Base-by-base conservation (phyloP, 495 filamentous ascomycete genomes). In the Penicillium herquei region DNA sequence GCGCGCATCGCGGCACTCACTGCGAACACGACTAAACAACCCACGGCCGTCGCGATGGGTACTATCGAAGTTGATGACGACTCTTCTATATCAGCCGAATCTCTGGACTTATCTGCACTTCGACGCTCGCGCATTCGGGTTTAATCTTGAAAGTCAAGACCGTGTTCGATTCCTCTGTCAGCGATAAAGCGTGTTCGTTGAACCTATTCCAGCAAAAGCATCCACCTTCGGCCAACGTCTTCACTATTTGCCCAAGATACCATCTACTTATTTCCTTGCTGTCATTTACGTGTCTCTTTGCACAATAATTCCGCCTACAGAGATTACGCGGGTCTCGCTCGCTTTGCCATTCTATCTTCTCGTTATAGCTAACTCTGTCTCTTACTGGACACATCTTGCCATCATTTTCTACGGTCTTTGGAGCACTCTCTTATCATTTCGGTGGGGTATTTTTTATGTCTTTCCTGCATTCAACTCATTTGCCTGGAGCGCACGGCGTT, bases 61-160 rank as follows among this genome's bases (percentile, higher is more conserved):
- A 46, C 65, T 31, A 77, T 79, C 32, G 76, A 79, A 56, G 75
- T 77, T 14, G 76, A 78, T 51, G 76, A 79, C 44, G 63, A 61
- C 11, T 61, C 70, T 1, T 68, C 58, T 8, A 56, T 64, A 8
- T 73, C 70, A 13, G 67, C 67, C 13, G 73, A 78, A 41, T 71
- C 71, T 1, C 65, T 79, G 30, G 76, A 78, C 56, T 52, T 79
- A 12, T 59, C 71, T 34, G 71, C 70, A 46, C 77, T 79, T 52
- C 74, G 76, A 34, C 57, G 70, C 30, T 69, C 61, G 6, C 66
- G 76, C 7, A 65, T 69, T 17, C 56, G 65, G 40, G 60, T 64
- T 31, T 68, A 63, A n/a, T n/a, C n/a, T n/a, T n/a, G n/a, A n/a
- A n/a, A 40, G 26, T 47, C 10, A 18, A 16, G 34, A 9, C 39